A percentile compares a stretch with the other conserved stretches of the same genome.
Conservation (phyloP, 1,139 yeast genomes). For the Candida labiduridarum region DNA sequence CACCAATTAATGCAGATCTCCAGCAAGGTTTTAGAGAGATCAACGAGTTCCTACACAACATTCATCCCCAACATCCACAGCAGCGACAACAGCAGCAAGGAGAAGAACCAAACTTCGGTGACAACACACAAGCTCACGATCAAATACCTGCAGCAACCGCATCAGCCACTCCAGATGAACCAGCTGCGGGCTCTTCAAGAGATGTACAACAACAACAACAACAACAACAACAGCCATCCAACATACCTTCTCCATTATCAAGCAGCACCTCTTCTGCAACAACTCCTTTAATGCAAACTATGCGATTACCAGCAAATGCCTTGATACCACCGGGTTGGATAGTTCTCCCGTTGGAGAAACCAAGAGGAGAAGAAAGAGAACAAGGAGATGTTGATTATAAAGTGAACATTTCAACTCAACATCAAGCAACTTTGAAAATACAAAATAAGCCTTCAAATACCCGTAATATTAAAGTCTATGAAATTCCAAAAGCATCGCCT, state of each 20-base stretch:
- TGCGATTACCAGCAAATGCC: conserved; percentile 24
- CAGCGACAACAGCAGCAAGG: background rate
- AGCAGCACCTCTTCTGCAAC: background rate
- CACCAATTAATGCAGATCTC: conserved; percentile 2
- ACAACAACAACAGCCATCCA: conserved; percentile 1
- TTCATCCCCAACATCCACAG: conserved; percentile 1
- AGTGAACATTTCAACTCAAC: conserved; percentile 23
- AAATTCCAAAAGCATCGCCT: conserved; percentile 10
- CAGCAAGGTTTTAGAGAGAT: conserved; percentile 7
- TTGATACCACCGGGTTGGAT: conserved; percentile 41
- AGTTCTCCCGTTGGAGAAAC: conserved; percentile 28
- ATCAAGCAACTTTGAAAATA: conserved; percentile 20
- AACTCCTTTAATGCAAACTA: conserved; percentile 8
- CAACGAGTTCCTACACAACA: conserved; percentile 2
- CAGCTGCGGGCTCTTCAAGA: conserved; percentile 6
- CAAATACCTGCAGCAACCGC: background rate
- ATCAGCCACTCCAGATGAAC: background rate
- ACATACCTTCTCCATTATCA: background rate
- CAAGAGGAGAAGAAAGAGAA: conserved; percentile 10
- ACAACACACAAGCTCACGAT: background rate
- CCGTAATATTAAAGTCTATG: conserved; percentile 12
- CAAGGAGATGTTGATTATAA: conserved; percentile 16
- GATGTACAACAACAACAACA: conserved; percentile 6
- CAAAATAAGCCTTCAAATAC: conserved; percentile 10
- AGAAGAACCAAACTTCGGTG: background rate